Evolutionary conservation across 2,329 filamentous ascomycete species (phyloP), one percentile per base, ranked within the genome.

Genomic region (Aspergillus aculeatinus): DNA sequence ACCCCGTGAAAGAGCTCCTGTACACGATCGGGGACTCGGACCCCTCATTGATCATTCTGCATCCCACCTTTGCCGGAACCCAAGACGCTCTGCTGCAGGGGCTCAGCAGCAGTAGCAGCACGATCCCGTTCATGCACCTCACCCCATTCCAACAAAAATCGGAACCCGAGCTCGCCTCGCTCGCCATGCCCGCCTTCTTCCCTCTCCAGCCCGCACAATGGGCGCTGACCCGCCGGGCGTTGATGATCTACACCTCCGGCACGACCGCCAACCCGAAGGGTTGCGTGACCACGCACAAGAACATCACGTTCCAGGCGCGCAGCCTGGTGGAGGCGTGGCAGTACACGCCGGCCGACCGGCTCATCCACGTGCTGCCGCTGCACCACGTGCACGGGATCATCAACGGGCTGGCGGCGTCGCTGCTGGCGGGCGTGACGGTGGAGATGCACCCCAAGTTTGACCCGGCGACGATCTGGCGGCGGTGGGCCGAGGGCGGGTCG

Each of bases 371-470:
- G 2, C 74, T 83, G 2, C 81, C 81, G 0, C 76, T 83, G 1
- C 81, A 83, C 59, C 81, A 83, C 61, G 75, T 82, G 11, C 81
- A 82, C 48, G 81, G 81, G 0, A 78, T 83, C 19, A 77, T 82
- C 57, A 82, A 82, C 48, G 81, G 80, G 54, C 76, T 83, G 23
- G 75, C 78, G 2, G 79, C 81, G 0, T 79, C 76, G 63, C 72
- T 83, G 1, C 68, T 82, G 14, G 75, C 74, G 29, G 81, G 81
- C 7, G 76, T 75, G 1, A 75, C 78, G 0, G 79, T 82, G 48
- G 81, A 83, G 64, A 82, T 82, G 76, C 64, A 80, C 65, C 64
- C 77, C 51, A 74, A 77, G 65, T 77, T 83, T 70, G 74, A 80
- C 51, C 70, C 77, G 11, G 64, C 72, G 64, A 64, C 74, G 58